Evolutionary conservation across 805 yeast species (phyloP).

Genomic region (Kluyveromyces aestuarii): DNA sequence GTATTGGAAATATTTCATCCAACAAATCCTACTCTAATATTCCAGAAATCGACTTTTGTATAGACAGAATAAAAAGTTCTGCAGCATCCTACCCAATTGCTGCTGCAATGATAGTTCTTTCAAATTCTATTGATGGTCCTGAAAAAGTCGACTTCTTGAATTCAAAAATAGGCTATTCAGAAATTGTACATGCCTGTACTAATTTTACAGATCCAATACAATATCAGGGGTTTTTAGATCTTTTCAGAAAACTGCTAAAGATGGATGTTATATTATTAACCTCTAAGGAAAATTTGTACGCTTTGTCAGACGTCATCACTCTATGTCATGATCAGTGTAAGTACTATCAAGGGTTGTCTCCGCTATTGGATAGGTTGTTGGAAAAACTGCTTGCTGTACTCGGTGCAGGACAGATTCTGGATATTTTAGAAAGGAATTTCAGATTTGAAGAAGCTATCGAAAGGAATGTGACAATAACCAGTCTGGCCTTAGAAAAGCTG

Average conservation of each 20-base stretch:
- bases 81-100: constrained; percentile 17
- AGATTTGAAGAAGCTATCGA: constrained; percentile 10
- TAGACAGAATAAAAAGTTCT: constrained; percentile 7
- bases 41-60: constrained; percentile 12
- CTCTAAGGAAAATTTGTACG: constrained; percentile 6
- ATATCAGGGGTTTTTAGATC: constrained; percentile 25
- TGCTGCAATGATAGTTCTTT: constrained; percentile 18
- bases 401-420: constrained; percentile 13
- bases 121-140: constrained; percentile 19
- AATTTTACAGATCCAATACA: constrained; percentile 24
- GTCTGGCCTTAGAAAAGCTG: constrained; percentile 23
- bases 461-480: constrained; percentile 16
- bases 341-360: constrained; percentile 17
- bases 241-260: constrained; percentile 20
- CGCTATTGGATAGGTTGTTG: constrained; percentile 15
- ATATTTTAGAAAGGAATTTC: background rate
- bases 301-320: constrained; percentile 11
- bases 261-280: constrained; percentile 15
- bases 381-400: constrained; percentile 21
- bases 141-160: constrained; percentile 14
- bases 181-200: constrained; percentile 8
- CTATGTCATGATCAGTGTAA: constrained; percentile 20
- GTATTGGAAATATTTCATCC: constrained; percentile 23
- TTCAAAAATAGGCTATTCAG: constrained; percentile 7
- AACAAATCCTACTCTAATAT: constrained; percentile 14